Evolutionary conservation across 2,329 filamentous ascomycete genomes (phyloP).

Genomic region (Stylonectria norvegica): DNA sequence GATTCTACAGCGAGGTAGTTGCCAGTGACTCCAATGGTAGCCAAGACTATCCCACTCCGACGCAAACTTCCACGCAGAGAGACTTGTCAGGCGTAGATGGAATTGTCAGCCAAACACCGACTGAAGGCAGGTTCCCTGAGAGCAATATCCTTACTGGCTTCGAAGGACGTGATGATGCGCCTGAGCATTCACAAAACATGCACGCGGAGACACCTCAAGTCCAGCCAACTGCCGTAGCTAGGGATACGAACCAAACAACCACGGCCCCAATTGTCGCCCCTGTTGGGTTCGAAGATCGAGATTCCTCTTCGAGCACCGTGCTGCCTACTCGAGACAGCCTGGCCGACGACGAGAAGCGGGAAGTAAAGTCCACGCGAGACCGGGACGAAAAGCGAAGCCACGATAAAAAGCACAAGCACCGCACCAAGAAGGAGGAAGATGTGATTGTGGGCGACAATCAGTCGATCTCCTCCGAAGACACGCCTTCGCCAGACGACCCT

Average conservation of each 20-base stretch:
- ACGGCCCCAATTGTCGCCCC: neutral
- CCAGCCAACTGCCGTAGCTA: no score
- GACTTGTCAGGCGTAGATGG: no score
- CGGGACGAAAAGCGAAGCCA: neutral
- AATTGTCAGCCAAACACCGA: no score
- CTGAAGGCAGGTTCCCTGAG: no score
- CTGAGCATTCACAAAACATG: no score
- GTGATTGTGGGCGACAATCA: neutral
- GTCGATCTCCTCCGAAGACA: constrained; percentile 2
- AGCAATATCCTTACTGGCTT: no score
- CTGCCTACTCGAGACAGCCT: neutral
- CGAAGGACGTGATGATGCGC: no score
- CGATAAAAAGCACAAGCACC: neutral
- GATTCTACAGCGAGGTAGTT: no score
- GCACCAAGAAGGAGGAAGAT: neutral
- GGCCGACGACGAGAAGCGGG: neutral
- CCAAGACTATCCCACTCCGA: no score
- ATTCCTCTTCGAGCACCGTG: constrained; percentile 5
- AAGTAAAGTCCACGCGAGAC: constrained; percentile 1
- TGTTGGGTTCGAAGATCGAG: neutral
- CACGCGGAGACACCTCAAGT: no score
- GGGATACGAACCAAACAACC: neutral
- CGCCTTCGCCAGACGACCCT: constrained; percentile 9
- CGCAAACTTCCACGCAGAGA: no score
- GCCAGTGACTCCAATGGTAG: no score